phyloP scores from a whole-genome alignment of 2,329 filamentous ascomycete species.

The Geoglossum cookeanum region DNA sequence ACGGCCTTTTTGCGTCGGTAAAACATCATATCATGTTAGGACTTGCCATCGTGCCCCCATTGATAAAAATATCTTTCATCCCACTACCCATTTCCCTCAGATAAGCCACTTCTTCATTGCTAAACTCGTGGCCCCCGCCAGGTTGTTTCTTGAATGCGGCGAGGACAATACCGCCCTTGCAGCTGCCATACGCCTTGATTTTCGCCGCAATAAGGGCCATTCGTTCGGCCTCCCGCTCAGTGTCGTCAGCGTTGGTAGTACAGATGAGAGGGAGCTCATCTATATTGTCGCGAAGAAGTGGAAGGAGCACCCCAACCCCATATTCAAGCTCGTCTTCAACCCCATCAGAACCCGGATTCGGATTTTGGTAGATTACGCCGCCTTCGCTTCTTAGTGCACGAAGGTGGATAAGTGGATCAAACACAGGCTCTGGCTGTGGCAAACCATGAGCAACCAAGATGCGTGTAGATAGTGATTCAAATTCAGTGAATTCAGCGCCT shows the following conservation, averaged over 20 bases:
- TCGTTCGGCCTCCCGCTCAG: neutral
- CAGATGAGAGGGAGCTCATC: neutral
- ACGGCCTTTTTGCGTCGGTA: too few species aligned
- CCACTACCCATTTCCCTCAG: neutral
- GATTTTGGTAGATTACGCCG: slow-evolving; percentile 1
- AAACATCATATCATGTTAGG: too few species aligned
- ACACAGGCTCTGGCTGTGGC: slow-evolving; percentile 9
- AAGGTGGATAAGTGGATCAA: slow-evolving; percentile 12
- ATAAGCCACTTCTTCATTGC: neutral
- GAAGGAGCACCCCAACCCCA: neutral
- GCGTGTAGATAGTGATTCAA: slow-evolving; percentile 10
- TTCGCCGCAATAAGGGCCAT: neutral
- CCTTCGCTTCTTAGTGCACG: slow-evolving; percentile 12
- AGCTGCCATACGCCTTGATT: neutral
- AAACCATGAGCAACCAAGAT: slow-evolving; percentile 15
- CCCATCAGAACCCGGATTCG: neutral
- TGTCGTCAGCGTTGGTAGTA: neutral
- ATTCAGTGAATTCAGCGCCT: slow-evolving; percentile 8
- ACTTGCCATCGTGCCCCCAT: neutral
- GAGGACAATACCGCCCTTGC: slow-evolving; percentile 1
- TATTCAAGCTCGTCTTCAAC: neutral
- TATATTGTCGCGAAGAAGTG: neutral
- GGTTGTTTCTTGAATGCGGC: slow-evolving; percentile 1
- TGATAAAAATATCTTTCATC: slow-evolving; percentile 1
- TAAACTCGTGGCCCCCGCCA: neutral